Base-by-base conservation (phyloP, 176 grass and related monocot genomes). In the Juncus inflexus region DNA sequence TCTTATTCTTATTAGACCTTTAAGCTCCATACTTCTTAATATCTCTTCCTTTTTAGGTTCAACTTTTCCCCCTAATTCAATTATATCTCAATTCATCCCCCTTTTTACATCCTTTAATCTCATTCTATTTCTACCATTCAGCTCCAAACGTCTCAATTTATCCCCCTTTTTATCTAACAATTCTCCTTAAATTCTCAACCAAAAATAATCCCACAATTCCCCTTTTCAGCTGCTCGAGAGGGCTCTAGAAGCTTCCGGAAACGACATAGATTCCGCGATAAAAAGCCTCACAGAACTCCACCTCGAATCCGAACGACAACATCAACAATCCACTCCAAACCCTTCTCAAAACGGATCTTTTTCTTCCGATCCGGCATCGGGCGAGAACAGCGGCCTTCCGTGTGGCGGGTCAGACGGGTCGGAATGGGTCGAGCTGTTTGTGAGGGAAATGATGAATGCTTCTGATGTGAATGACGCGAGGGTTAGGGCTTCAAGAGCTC, bases 211-310 rank as follows among this genome's bases (percentile, higher is more conserved):
- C 19, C 19, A 28, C 19, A 47, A 6, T 47, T 47, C 43, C 43
- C 4, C 4, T 47, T 76, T 87, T 53, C 80, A 96, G 92, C 12
- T 88, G 56, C 81, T 96, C 65, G 87, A 96, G 69, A 83, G 72
- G 52, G 66, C 87, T 58, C 72, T 96, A 39, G 79, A 96, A 72
- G 77, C 74, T 45, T 84, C 92, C 61, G 84, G 81, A 74, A 83
- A 91, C 63, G 86, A 96, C 77, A 55, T 96, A 63, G 92, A 96
- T 79, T 79, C 82, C 67, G 81, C 92, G 59, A 91, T 96, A 74
- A 83, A 88, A 79, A 91, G 82, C 72, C 83, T 96, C 74, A 86
- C 67, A 16, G 71, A 89, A 41, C 74, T 88, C 41, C 70, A 40
- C 50, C 73, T 91, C 38, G 82, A 81, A 59, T 77, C 80, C n/a